A percentile compares a stretch with the other conserved stretches of the same genome.
Evolutionary conservation across 371 early-diverging fungal genomes (phyloP).

Genomic region (Saksenaea oblongispora): DNA sequence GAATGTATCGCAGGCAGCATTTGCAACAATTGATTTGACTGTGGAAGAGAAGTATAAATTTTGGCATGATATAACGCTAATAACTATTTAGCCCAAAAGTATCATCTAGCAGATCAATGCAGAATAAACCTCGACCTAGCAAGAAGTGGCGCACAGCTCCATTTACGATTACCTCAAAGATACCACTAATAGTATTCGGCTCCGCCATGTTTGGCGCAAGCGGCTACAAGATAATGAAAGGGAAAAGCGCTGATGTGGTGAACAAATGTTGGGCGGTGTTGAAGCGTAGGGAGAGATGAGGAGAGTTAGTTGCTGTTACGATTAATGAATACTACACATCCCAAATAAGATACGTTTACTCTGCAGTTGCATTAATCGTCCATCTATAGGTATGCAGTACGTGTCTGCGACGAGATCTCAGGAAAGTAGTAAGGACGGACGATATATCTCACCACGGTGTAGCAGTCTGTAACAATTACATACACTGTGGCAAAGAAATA

Average conservation of each 20-base stretch:
- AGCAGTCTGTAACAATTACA: constrained; percentile 9
- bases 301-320: constrained; percentile 1
- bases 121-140: too few relatives aligned
- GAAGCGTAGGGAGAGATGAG: constrained; percentile 1
- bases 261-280: neutral
- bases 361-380: neutral
- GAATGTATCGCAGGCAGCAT: too few relatives aligned
- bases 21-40: too few relatives aligned
- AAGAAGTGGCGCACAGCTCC: too few relatives aligned
- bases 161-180: too few relatives aligned
- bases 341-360: too few relatives aligned
- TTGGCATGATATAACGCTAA: too few relatives aligned
- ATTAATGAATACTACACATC: constrained; percentile 4
- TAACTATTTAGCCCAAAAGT: too few relatives aligned
- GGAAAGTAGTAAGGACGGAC: neutral
- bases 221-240: neutral
- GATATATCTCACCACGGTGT: neutral
- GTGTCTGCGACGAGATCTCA: neutral
- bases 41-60: too few relatives aligned
- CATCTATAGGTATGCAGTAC: constrained; percentile 3
- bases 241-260: neutral
- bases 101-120: too few relatives aligned
- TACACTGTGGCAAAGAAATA: constrained; percentile 11
- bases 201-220: too few relatives aligned
- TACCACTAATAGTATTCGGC: too few relatives aligned